A percentile compares a stretch with the other conserved stretches of the same genome.
Conservation (phyloP, 495 filamentous ascomycete species). For the Podospora pseudopauciseta region DNA sequence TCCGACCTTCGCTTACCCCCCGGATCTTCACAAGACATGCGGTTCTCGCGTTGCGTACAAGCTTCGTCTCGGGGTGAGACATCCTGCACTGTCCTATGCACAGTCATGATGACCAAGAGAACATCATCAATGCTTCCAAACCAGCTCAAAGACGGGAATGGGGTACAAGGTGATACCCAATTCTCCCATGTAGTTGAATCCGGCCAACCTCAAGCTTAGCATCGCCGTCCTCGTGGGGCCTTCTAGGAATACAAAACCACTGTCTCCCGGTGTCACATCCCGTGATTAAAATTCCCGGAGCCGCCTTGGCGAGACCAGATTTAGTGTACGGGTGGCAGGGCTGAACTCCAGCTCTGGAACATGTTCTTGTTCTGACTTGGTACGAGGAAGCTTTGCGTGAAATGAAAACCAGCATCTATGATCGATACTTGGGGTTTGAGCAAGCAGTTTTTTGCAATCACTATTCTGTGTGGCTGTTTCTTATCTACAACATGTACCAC, state of each 20-base stretch:
- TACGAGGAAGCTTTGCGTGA: neutral
- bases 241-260: neutral
- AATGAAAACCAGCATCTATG: too few species aligned
- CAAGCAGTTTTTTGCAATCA: too few species aligned
- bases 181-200: neutral
- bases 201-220: too few species aligned
- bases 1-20: neutral
- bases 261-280: neutral
- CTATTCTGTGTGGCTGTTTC: too few species aligned
- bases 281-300: neutral
- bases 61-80: neutral
- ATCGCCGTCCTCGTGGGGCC: neutral
- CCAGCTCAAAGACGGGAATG: neutral
- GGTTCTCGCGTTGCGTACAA: neutral
- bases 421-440: too few species aligned
- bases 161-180: neutral
- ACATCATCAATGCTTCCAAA: neutral
- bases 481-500: too few species aligned
- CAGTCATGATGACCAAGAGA: neutral
- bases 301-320: neutral
- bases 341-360: neutral
- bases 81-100: neutral
- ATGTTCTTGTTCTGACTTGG: neutral
- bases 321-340: neutral
- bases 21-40: neutral